Percentiles rank a stretch among this genome's conserved stretches.
These are phyloP conservation scores for Blastocystis hominis DNA, from an alignment of 352 stramenopile species.

Conservation along the genomic window DNA sequence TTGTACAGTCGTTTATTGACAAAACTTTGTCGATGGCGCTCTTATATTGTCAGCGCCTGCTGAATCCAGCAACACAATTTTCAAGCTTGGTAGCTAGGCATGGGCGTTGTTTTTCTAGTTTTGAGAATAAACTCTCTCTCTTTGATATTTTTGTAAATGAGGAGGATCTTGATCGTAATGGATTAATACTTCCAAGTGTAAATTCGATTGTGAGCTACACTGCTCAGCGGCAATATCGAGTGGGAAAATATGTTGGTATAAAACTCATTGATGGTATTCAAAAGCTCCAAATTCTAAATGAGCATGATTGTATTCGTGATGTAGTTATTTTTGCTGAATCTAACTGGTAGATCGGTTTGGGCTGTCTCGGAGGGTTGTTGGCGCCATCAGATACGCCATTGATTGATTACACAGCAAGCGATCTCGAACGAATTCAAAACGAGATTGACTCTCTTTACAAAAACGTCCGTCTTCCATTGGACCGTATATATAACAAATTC, in stretches of 20 bases:
- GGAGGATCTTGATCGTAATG: slow-evolving; percentile 37
- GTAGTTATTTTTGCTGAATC: neutral
- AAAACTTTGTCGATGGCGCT: neutral
- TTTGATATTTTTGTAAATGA: slow-evolving; percentile 22
- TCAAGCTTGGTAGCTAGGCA: neutral
- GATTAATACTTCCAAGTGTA: neutral
- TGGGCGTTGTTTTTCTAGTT: neutral
- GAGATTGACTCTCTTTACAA: slow-evolving; percentile 18
- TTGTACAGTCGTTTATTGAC: neutral
- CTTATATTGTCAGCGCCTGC: neutral
- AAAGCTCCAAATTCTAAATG: slow-evolving; percentile 41
- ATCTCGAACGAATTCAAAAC: neutral
- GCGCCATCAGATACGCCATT: neutral
- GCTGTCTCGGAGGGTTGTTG: slow-evolving; percentile 7
- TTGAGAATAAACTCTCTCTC: slow-evolving; percentile 28
- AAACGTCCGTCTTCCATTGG: neutral
- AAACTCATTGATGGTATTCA: slow-evolving; percentile 45
- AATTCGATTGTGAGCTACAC: slow-evolving; percentile 19
- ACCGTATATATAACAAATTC: slow-evolving; percentile 34
- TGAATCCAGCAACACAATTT: neutral
- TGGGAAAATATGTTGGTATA: slow-evolving; percentile 1
- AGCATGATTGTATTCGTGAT: slow-evolving; percentile 50
- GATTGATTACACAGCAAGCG: neutral
- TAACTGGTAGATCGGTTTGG: slow-evolving; percentile 29
- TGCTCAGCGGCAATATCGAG: neutral